phyloP scores from a whole-genome alignment of 257 asterid genomes.

The Agastache rugosa region DNA sequence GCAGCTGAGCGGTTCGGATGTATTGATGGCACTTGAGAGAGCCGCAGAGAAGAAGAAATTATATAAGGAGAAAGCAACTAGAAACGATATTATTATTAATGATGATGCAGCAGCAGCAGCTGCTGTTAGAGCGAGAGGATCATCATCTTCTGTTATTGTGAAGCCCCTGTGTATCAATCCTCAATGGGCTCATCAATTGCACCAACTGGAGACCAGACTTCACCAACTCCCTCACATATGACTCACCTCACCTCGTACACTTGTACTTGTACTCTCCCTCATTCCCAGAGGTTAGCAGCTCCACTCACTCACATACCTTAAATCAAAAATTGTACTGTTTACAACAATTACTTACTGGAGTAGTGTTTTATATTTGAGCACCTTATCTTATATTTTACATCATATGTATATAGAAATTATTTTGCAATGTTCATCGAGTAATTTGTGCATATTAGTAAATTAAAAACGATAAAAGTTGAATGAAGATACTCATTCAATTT shows the following conservation, averaged over 20 bases:
- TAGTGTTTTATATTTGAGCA: too few species aligned
- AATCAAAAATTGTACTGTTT: too few species aligned
- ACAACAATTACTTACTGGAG: too few species aligned
- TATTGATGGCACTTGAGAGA: conserved; percentile 56
- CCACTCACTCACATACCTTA: too few species aligned
- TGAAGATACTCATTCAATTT: too few species aligned
- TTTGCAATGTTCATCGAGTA: too few species aligned
- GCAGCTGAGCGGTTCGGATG: conserved; percentile 59
- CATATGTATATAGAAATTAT: too few species aligned
- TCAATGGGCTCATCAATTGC: conserved; percentile 59
- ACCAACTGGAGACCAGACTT: conserved; percentile 53
- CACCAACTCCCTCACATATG: conserved; percentile 35
- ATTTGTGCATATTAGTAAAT: too few species aligned
- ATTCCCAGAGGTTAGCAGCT: neutral
- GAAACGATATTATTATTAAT: too few species aligned
- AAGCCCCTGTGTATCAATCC: conserved; percentile 45
- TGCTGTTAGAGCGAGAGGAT: neutral
- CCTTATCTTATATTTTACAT: too few species aligned
- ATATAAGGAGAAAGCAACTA: neutral
- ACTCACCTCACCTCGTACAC: neutral
- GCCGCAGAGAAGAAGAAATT: conserved; percentile 40
- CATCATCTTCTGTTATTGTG: neutral
- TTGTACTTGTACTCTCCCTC: neutral
- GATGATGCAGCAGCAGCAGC: neutral
- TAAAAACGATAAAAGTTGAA: too few species aligned